A percentile compares a stretch with the other conserved stretches of the same genome.
phyloP scores from a whole-genome alignment of 2,329 filamentous ascomycete species.

The Ophiostoma tasmaniense region DNA sequence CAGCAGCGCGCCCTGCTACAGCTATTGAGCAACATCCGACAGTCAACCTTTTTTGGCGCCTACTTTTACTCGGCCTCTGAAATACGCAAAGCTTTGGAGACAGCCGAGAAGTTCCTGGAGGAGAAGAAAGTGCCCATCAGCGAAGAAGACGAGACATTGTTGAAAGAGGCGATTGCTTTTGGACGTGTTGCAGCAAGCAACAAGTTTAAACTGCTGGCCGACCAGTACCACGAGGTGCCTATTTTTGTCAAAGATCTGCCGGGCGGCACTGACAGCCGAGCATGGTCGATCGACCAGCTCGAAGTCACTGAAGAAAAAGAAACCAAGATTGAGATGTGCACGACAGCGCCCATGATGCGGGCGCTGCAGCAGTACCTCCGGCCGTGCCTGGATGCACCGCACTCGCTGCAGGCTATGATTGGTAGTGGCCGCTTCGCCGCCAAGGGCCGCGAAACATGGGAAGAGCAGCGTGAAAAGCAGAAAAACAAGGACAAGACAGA shows the following conservation, averaged over 20 bases:
- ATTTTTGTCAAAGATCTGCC: slow-evolving; percentile 64
- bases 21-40: slow-evolving; percentile 69
- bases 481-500: not conserved
- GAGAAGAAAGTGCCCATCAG: slow-evolving; percentile 53
- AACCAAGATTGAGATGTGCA: slow-evolving; percentile 27
- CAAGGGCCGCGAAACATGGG: slow-evolving; percentile 24
- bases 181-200: slow-evolving; percentile 54
- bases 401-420: slow-evolving; percentile 40
- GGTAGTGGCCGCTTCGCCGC: slow-evolving; percentile 37
- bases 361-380: slow-evolving; percentile 45
- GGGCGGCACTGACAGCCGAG: slow-evolving; percentile 37
- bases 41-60: slow-evolving; percentile 78
- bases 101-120: slow-evolving; percentile 57
- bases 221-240: slow-evolving; percentile 67
- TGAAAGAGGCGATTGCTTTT: slow-evolving; percentile 57
- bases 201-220: slow-evolving; percentile 56
- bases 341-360: slow-evolving; percentile 42
- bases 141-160: slow-evolving; percentile 48
- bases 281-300: slow-evolving; percentile 55
- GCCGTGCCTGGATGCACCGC: slow-evolving; percentile 35
- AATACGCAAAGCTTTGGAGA: slow-evolving; percentile 55
- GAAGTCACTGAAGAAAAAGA: slow-evolving; percentile 28
- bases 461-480: slow-evolving; percentile 7
- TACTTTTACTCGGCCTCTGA: slow-evolving; percentile 61
- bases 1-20: slow-evolving; percentile 59